Percentiles rank a stretch among this genome's conserved stretches.
Evolutionary conservation across 257 asterid species (phyloP).

Genomic region (Knoxia roxburghii): DNA sequence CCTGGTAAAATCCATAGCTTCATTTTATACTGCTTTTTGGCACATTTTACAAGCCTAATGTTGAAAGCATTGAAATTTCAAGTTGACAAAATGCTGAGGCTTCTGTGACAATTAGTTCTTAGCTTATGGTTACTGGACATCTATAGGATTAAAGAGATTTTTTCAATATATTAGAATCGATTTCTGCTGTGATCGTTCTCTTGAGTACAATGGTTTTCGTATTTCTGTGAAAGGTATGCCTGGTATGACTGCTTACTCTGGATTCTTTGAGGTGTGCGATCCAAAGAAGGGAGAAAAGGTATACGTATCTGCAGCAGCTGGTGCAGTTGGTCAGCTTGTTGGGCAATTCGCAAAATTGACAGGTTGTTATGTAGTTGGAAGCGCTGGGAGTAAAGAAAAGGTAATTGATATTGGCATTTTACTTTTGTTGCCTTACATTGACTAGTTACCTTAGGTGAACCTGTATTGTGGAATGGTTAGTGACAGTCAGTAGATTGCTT

Average conservation of each 20-base stretch:
- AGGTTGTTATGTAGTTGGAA: slow-evolving; percentile 11
- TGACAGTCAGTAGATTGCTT: too few species aligned
- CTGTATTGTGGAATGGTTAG: too few species aligned
- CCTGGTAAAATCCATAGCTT: not conserved
- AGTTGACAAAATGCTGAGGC: not conserved
- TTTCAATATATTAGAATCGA: not conserved
- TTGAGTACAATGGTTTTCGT: too few species aligned
- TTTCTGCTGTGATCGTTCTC: not conserved
- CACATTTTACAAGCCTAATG: not conserved
- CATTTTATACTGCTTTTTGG: not conserved
- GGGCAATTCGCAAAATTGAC: slow-evolving; percentile 9
- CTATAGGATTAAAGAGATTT: too few species aligned
- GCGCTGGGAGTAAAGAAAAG: slow-evolving; percentile 10
- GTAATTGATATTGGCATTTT: not conserved
- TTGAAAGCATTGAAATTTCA: not conserved
- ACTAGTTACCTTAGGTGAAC: not conserved
- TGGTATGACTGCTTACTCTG: not conserved
- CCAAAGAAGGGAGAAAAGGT: slow-evolving; percentile 5
- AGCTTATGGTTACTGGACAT: not conserved
- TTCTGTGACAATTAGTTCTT: not conserved
- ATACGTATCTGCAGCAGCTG: slow-evolving; percentile 9
- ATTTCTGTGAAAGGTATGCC: not conserved
- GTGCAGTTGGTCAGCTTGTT: slow-evolving; percentile 9
- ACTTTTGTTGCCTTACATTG: not conserved
- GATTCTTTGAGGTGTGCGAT: not conserved